These are phyloP conservation scores for Lagenidium sp. DNA, from an alignment of 352 stramenopile species.

Conservation along the genomic window DNA sequence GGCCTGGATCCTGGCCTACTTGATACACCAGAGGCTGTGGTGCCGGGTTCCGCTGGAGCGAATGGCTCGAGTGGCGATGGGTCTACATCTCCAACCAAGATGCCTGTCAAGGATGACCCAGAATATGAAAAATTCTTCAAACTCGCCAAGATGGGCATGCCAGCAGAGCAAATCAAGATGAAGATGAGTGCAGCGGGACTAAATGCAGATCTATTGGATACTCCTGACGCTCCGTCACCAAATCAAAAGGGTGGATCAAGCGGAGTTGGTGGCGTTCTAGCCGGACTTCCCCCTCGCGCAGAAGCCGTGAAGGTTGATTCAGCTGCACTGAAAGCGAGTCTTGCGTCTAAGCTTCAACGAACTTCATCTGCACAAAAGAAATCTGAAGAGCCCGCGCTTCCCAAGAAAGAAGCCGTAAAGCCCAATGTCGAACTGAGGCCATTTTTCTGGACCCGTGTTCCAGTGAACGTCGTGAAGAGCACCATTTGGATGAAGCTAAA, in stretches of 20 bases:
- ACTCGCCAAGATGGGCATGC: constrained; percentile 88
- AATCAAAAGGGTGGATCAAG: constrained; percentile 31
- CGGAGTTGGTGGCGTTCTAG: constrained; percentile 22
- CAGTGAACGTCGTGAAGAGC: constrained; percentile 80
- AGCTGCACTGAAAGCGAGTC: constrained; percentile 48
- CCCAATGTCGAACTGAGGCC: constrained; percentile 81
- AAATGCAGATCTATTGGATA: constrained; percentile 57
- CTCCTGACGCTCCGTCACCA: constrained; percentile 56
- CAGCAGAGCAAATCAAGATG: constrained; percentile 88
- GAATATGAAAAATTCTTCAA: constrained; percentile 95
- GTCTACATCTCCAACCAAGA: too few species aligned
- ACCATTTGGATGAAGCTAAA: constrained; percentile 84
- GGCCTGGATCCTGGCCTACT: constrained; percentile 87
- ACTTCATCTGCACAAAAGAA: constrained; percentile 33
- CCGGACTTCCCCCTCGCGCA: constrained; percentile 44
- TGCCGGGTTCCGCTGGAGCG: constrained; percentile 38
- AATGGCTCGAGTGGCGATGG: background rate
- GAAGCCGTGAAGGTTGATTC: constrained; percentile 66
- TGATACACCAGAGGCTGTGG: constrained; percentile 80
- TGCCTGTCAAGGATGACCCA: constrained; percentile 90
- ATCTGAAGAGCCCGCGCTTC: constrained; percentile 51
- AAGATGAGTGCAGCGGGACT: constrained; percentile 82
- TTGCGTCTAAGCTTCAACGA: constrained; percentile 37
- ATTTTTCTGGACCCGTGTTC: constrained; percentile 85
- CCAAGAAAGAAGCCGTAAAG: constrained; percentile 83